Evolutionary conservation across 208 protist species (phyloP).

Genomic region (Balamuthia mandrillaris): DNA sequence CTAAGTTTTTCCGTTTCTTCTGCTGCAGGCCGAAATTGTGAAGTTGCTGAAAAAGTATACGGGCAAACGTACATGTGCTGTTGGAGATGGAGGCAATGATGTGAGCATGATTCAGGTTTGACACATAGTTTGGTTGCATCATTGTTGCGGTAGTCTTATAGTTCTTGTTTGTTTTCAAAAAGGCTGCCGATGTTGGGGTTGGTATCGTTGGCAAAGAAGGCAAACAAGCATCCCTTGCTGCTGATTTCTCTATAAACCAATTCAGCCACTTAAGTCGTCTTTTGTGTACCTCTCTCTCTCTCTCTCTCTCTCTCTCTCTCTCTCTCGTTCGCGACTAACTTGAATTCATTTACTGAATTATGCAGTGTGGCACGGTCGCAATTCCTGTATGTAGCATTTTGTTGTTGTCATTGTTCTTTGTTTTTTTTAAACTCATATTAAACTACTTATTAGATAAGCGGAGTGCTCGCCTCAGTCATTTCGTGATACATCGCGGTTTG

Average conservation of each 20-base stretch:
- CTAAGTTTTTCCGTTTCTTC: no score
- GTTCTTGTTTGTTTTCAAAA: no score
- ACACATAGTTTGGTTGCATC: no score
- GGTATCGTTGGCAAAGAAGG: slow-evolving; percentile 97
- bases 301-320: no score
- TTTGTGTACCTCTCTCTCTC: no score
- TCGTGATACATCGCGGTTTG: slow-evolving; percentile 97
- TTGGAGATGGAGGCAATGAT: slow-evolving; percentile 98
- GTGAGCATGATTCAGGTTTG: slow-evolving; percentile 94
- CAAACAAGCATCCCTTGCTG: slow-evolving; percentile 94
- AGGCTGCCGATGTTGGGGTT: slow-evolving; percentile 90
- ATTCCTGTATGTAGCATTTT: no score
- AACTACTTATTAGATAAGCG: no score
- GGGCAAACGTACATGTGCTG: slow-evolving; percentile 75
- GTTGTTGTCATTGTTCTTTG: no score
- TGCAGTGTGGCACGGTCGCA: slow-evolving; percentile 83
- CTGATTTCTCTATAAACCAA: slow-evolving; percentile 91
- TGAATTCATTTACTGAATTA: not conserved
- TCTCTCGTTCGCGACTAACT: no score
- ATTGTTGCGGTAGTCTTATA: no score
- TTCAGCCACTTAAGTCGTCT: no score
- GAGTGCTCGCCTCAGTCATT: slow-evolving; percentile 87
- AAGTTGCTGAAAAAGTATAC: slow-evolving; percentile 73
- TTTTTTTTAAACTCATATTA: no score
- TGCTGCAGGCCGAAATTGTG: slow-evolving; percentile 95